Percentiles rank a stretch among this genome's conserved stretches.
Evolutionary conservation across 2,329 filamentous ascomycete genomes (phyloP).

Genomic region (Camillea tinctor): DNA sequence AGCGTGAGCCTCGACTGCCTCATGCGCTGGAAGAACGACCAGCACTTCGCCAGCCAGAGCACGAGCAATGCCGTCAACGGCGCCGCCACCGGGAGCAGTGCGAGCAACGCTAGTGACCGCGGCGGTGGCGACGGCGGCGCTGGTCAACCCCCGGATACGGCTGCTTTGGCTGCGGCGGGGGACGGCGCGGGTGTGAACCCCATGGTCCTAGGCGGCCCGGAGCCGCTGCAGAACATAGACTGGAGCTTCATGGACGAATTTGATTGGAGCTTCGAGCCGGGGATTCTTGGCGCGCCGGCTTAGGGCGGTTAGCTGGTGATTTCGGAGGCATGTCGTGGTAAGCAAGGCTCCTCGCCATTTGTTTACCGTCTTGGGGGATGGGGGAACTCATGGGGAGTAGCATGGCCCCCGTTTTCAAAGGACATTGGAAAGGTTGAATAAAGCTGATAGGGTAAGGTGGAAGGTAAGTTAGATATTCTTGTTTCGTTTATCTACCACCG

Average conservation of each 20-base stretch:
- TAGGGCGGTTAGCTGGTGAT: no score
- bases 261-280: slow-evolving; percentile 28
- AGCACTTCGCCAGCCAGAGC: slow-evolving; percentile 8
- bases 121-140: neutral
- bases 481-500: no score
- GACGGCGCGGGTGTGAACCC: slow-evolving; percentile 11
- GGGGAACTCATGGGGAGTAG: no score
- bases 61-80: neutral
- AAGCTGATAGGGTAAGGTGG: no score
- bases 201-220: slow-evolving; percentile 9
- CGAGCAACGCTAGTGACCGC: neutral
- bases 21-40: slow-evolving; percentile 41
- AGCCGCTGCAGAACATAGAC: slow-evolving; percentile 28
- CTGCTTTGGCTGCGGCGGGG: neutral
- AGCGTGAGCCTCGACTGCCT: slow-evolving; percentile 52
- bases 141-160: neutral
- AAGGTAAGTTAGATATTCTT: no score
- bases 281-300: neutral
- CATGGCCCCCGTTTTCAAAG: no score
- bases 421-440: no score
- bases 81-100: slow-evolving; percentile 3
- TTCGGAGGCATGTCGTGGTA: no score
- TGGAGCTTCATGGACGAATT: slow-evolving; percentile 37
- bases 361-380: no score
- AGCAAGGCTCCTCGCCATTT: no score